phyloP scores from a whole-genome alignment of 805 yeast species.

The Soucietia sequanensis region DNA sequence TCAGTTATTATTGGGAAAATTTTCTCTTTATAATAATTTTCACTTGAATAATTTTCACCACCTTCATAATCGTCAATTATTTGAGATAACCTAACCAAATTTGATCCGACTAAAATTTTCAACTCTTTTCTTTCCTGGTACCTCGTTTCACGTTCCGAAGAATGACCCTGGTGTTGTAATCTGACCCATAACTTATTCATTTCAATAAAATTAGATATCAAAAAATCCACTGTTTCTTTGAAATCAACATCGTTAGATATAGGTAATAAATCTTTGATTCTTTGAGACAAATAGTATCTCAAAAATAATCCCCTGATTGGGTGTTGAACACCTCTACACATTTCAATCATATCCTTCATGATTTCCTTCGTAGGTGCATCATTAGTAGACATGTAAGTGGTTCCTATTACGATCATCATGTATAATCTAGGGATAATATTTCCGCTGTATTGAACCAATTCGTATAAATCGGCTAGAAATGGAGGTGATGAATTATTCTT shows the following conservation, averaged over 20 bases:
- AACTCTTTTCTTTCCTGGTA: conserved; percentile 81
- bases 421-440: conserved; percentile 90
- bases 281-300: conserved; percentile 83
- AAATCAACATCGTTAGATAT: conserved; percentile 38
- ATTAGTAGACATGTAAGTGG: conserved; percentile 75
- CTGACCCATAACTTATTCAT: conserved; percentile 99
- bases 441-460: conserved; percentile 92
- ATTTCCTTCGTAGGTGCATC: conserved; percentile 83
- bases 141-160: conserved; percentile 74
- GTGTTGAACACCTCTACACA: conserved; percentile 96
- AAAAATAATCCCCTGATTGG: conserved; percentile 90
- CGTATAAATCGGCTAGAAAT: conserved; percentile 81
- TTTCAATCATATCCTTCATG: conserved; percentile 94
- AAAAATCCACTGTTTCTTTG: conserved; percentile 71
- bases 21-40: conserved; percentile 38
- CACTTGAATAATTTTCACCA: conserved; percentile 24
- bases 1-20: conserved; percentile 81
- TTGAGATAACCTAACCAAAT: conserved; percentile 84
- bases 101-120: conserved; percentile 89
- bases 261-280: conserved; percentile 69
- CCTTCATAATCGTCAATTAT: conserved; percentile 63
- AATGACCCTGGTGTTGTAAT: conserved; percentile 91
- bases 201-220: conserved; percentile 85
- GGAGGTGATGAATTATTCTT: conserved; percentile 30
- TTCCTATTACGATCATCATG: conserved; percentile 93